A percentile compares a stretch with the other conserved stretches of the same genome.
Conservation (phyloP, 108 stramenopile species). For the Skeletonema grethae region DNA sequence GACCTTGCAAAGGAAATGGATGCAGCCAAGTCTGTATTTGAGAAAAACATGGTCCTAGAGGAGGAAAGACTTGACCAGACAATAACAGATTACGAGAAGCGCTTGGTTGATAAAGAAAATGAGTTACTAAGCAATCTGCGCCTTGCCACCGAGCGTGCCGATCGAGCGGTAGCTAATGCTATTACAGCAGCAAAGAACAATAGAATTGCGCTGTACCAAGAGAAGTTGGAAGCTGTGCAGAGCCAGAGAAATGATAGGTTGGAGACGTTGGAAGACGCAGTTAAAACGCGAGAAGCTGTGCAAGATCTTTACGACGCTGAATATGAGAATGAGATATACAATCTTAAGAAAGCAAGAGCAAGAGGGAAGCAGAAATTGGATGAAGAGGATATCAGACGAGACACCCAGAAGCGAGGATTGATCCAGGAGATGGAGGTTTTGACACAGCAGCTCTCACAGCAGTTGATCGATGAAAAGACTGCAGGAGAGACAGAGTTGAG, state of each 20-base stretch:
- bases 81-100: conserved; percentile 13
- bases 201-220: conserved; percentile 22
- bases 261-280: conserved; percentile 14
- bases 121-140: conserved; percentile 12
- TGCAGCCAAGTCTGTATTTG: conserved; percentile 14
- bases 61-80: conserved; percentile 13
- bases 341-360: conserved; percentile 13
- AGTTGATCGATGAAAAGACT: conserved; percentile 27
- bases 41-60: conserved; percentile 4
- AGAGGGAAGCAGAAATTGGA: conserved; percentile 19
- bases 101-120: conserved; percentile 24
- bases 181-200: conserved; percentile 17
- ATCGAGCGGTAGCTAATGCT: conserved; percentile 19
- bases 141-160: conserved; percentile 21
- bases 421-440: conserved; percentile 24
- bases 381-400: conserved; percentile 18
- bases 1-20: conserved; percentile 5
- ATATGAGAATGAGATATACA: conserved; percentile 26
- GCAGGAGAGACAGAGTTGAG: conserved; percentile 22
- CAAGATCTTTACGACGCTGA: conserved; percentile 36
- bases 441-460: conserved; percentile 13
- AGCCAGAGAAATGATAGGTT: conserved; percentile 13
- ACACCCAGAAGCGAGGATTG: conserved; percentile 20
- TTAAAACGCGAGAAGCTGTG: conserved; percentile 7
- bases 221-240: conserved; percentile 30